phyloP scores from a whole-genome alignment of 1,284 basidiomycete species.

The Sporisorium exsertum region DNA sequence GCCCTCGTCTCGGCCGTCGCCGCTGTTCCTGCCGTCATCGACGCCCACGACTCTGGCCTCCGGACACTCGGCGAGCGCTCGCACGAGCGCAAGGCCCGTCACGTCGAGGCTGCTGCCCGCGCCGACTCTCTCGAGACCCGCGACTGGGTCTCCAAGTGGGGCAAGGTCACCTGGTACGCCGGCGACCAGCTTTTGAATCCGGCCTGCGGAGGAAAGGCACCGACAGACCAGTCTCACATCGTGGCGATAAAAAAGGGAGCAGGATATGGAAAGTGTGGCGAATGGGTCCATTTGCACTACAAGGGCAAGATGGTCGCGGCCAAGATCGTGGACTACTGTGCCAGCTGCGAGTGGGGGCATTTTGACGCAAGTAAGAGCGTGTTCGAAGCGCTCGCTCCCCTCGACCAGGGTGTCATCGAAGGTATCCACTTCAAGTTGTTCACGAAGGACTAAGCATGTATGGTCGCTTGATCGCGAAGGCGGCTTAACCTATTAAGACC shows the following conservation, averaged over 20 bases:
- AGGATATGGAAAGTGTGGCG: slow-evolving; percentile 61
- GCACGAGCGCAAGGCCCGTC: slow-evolving; percentile 59
- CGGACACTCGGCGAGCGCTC: slow-evolving; percentile 43
- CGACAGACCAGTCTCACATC: slow-evolving; percentile 51
- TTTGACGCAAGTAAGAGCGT: slow-evolving; percentile 58
- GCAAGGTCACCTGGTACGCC: slow-evolving; percentile 62
- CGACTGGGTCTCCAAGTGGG: slow-evolving; percentile 45
- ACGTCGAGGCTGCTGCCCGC: slow-evolving; percentile 29
- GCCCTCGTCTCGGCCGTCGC: slow-evolving; percentile 33
- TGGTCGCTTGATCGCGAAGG: not conserved
- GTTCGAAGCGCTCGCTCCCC: slow-evolving; percentile 58
- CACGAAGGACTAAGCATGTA: slow-evolving; percentile 35
- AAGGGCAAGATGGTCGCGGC: slow-evolving; percentile 60
- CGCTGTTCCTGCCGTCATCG: slow-evolving; percentile 41
- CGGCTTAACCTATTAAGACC: not conserved
- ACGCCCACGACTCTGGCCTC: slow-evolving; percentile 50
- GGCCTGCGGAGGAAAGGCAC: slow-evolving; percentile 62
- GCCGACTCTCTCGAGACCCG: slow-evolving; percentile 40
- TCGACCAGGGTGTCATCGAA: slow-evolving; percentile 56
- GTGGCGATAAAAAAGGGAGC: slow-evolving; percentile 59
- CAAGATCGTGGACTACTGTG: slow-evolving; percentile 60
- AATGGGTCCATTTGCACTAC: slow-evolving; percentile 59
- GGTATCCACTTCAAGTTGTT: slow-evolving; percentile 55
- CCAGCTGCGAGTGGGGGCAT: slow-evolving; percentile 51
- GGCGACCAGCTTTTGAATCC: slow-evolving; percentile 60